These are phyloP conservation scores for Naganishia kalamii DNA, from an alignment of 768 basidiomycete species.

Conservation along the genomic window DNA sequence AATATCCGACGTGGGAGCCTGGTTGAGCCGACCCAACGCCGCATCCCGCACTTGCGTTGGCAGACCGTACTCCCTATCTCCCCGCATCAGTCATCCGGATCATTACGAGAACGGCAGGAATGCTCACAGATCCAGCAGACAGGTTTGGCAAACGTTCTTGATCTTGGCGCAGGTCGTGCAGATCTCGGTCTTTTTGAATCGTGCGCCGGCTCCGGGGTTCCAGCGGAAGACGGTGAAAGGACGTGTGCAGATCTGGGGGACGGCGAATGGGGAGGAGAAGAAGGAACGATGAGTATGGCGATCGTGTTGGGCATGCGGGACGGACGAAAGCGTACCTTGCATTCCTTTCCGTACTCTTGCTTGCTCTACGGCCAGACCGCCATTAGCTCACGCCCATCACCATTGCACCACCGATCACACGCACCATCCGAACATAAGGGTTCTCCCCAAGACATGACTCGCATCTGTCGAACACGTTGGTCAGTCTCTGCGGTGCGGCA, in stretches of 20 bases:
- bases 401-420: conserved; percentile 28
- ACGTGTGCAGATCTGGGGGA: conserved; percentile 68
- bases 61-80: conserved; percentile 69
- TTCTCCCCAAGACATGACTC: conserved; percentile 63
- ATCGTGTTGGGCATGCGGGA: not conserved
- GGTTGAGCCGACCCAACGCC: conserved; percentile 70
- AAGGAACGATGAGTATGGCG: not conserved
- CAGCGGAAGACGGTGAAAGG: conserved; percentile 97
- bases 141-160: conserved; percentile 79
- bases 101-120: not conserved
- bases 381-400: not conserved
- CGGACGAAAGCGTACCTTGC: conserved; percentile 53
- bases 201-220: conserved; percentile 88
- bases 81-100: not conserved
- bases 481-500: not conserved
- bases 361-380: conserved; percentile 61
- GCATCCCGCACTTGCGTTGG: conserved; percentile 97
- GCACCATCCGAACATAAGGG: conserved; percentile 90
- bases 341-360: conserved; percentile 91
- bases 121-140: conserved; percentile 71
- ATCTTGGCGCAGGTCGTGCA: conserved; percentile 92
- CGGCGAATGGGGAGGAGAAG: not conserved
- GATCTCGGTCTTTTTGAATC: conserved; percentile 94
- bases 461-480: conserved; percentile 29
- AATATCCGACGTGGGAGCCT: conserved; percentile 92